Evolutionary conservation across 768 basidiomycete species (phyloP).

Genomic region (Ramaria rubella): DNA sequence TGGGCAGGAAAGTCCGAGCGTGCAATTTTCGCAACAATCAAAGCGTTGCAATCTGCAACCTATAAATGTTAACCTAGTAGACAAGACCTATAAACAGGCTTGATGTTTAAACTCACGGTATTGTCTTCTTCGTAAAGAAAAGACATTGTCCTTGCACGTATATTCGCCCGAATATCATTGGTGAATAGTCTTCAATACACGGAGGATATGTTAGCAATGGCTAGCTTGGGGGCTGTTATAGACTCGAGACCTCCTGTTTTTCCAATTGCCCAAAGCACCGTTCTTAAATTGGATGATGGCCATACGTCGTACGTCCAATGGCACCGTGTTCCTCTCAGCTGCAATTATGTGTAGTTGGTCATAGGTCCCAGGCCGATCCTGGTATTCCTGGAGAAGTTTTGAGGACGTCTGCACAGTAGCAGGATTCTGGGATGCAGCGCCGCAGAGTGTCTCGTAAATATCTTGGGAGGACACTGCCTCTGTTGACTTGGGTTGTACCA

Average conservation of each 20-base stretch:
- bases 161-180: slow-evolving; percentile 58
- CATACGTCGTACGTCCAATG: slow-evolving; percentile 64
- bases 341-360: slow-evolving; percentile 72
- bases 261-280: slow-evolving; percentile 65
- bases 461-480: slow-evolving; percentile 52
- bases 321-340: slow-evolving; percentile 43
- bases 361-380: slow-evolving; percentile 64
- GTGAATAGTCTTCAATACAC: slow-evolving; percentile 48
- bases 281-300: slow-evolving; percentile 91
- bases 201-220: background rate
- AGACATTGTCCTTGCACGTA: slow-evolving; percentile 55
- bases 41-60: slow-evolving; percentile 75
- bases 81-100: background rate
- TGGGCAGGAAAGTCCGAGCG: slow-evolving; percentile 66
- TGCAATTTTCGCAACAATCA: slow-evolving; percentile 70
- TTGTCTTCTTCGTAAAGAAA: slow-evolving; percentile 77
- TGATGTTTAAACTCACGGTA: slow-evolving; percentile 38
- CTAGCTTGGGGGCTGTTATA: background rate
- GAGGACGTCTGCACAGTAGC: slow-evolving; percentile 40
- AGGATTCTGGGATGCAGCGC: slow-evolving; percentile 70
- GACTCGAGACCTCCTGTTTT: slow-evolving; percentile 56
- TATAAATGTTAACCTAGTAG: slow-evolving; percentile 24
- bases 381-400: slow-evolving; percentile 57
- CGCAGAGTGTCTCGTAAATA: slow-evolving; percentile 56
- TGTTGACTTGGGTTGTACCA: background rate